Conservation (phyloP, 2,329 filamentous ascomycete genomes). For the Cordyceps farinosa region DNA sequence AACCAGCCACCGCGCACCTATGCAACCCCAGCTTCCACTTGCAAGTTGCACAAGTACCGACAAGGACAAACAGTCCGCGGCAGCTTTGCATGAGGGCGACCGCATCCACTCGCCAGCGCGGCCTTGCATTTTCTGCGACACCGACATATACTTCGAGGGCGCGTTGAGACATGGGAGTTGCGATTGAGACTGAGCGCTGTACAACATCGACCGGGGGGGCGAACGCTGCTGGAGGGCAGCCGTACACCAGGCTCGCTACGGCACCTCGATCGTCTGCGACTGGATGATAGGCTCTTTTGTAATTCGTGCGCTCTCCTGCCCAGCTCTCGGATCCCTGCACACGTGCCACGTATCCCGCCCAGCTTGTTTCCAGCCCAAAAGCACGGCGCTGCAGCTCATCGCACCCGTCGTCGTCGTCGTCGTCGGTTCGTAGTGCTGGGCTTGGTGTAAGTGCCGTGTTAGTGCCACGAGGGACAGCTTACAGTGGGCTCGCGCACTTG, state of each 20-base stretch:
- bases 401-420: not conserved
- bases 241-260: not conserved
- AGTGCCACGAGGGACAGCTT: not conserved
- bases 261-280: not conserved
- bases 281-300: not conserved
- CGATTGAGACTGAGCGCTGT: not conserved
- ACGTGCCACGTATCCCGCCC: not conserved
- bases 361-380: not conserved
- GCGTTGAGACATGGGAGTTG: not conserved
- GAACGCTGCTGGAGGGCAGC: not conserved
- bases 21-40: not conserved
- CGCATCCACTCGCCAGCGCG: too few species aligned
- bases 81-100: too few species aligned
- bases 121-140: too few species aligned
- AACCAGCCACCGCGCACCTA: not conserved
- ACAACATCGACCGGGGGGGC: not conserved
- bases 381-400: not conserved
- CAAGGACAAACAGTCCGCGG: too few species aligned
- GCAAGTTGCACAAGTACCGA: too few species aligned
- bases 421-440: not conserved
- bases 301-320: not conserved
- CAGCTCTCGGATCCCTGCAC: not conserved
- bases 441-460: not conserved
- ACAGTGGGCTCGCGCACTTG: not conserved
- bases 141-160: not conserved